Percentiles rank a stretch among this genome's conserved stretches.
Conservation (phyloP, 805 yeast species). For the Candida caryicola region DNA sequence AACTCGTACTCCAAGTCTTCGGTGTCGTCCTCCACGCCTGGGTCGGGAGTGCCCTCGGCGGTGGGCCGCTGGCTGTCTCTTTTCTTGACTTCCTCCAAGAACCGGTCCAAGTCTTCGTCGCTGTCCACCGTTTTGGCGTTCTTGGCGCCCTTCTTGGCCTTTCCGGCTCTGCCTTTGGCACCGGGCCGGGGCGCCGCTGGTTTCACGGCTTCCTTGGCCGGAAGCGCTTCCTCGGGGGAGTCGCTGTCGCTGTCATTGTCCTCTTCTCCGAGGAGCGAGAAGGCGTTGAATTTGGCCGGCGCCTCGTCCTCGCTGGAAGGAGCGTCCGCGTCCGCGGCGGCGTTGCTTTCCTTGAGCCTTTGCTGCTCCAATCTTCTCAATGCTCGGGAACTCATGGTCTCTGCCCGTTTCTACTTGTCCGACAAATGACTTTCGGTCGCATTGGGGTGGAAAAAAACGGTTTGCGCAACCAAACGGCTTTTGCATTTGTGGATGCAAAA, state of each 20-base stretch:
- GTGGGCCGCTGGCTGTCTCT: conserved; percentile 20
- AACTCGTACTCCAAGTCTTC: conserved; percentile 20
- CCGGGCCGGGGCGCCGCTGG: conserved; percentile 1
- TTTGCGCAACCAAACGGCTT: no score
- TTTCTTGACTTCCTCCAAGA: conserved; percentile 43
- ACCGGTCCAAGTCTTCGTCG: conserved; percentile 59
- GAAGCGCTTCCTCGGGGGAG: conserved; percentile 15
- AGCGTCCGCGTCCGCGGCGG: conserved; percentile 13
- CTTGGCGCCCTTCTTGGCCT: conserved; percentile 22
- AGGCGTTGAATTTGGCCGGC: conserved; percentile 37
- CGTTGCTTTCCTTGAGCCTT: conserved; percentile 12
- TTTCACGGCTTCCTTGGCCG: conserved; percentile 7
- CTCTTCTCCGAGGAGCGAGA: conserved; percentile 39
- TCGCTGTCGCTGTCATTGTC: conserved; percentile 22
- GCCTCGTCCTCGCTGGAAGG: conserved; percentile 12
- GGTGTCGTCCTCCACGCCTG: conserved; percentile 9
- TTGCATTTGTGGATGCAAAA: conserved; percentile 9
- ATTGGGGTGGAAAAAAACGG: neutral
- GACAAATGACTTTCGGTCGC: neutral
- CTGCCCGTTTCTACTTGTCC: neutral
- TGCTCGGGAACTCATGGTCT: conserved; percentile 26
- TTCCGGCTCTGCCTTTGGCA: conserved; percentile 15
- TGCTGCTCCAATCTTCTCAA: conserved; percentile 23
- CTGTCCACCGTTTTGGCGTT: conserved; percentile 24
- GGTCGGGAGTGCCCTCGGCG: conserved; percentile 10